phyloP scores from a whole-genome alignment of 1,139 yeast species.

The Geotrichum aggregatum region DNA sequence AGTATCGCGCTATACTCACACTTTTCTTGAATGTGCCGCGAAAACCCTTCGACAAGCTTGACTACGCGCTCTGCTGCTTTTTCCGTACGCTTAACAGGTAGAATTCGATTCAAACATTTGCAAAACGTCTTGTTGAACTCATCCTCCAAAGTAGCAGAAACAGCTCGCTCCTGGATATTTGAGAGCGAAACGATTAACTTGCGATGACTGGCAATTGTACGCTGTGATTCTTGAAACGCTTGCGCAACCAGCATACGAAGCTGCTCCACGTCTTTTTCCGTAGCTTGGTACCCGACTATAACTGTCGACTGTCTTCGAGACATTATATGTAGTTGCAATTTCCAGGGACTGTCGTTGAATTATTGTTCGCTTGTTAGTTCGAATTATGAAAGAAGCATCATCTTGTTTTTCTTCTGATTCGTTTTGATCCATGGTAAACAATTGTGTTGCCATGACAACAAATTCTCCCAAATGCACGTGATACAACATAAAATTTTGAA shows the following conservation, averaged over 20 bases:
- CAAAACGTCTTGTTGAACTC: slow-evolving; percentile 59
- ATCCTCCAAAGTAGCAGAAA: slow-evolving; percentile 49
- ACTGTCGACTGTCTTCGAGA: slow-evolving; percentile 17
- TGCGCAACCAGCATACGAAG: slow-evolving; percentile 45
- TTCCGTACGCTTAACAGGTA: slow-evolving; percentile 69
- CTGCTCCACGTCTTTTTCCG: slow-evolving; percentile 25
- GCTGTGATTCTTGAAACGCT: slow-evolving; percentile 79
- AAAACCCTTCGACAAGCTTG: slow-evolving; percentile 66
- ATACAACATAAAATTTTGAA: not conserved
- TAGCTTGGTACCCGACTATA: slow-evolving; percentile 13
- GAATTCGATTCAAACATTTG: slow-evolving; percentile 56
- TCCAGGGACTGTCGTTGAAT: not conserved
- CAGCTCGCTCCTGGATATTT: slow-evolving; percentile 56
- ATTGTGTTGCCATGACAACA: slow-evolving; percentile 8
- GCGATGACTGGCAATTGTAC: slow-evolving; percentile 68
- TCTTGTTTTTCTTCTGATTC: not conserved
- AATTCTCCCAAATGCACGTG: slow-evolving; percentile 2
- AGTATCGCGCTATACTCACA: slow-evolving; percentile 30
- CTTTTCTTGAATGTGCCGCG: slow-evolving; percentile 47
- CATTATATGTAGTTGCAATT: not conserved
- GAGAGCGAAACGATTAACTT: slow-evolving; percentile 64
- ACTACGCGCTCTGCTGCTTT: slow-evolving; percentile 72
- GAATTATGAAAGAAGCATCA: not conserved
- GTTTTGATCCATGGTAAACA: not conserved
- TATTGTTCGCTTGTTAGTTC: not conserved